Base-by-base conservation (phyloP, 2,329 filamentous ascomycete species). In the Exophiala spinifera region DNA sequence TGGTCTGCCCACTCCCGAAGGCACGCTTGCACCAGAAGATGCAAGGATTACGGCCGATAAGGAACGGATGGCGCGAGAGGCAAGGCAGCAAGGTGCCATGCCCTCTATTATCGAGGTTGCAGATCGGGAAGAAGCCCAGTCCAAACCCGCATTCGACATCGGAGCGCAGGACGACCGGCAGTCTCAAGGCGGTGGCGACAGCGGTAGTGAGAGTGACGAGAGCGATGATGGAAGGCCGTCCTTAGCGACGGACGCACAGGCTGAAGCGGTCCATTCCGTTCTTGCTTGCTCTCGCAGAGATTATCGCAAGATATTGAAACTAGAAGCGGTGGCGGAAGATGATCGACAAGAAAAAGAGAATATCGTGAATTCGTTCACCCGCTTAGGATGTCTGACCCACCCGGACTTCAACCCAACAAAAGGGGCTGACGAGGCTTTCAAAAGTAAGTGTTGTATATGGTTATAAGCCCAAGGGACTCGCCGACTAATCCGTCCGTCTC, bases 81-180 rank as follows among this genome's bases (percentile, higher is more conserved):
- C 14, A 6, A 45, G 20, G 42, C n/a, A 45, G 20, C 42, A 45
- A 45, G 42, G 42, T 14, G 20, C 5, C 42, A 45, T 45, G 42
- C n/a, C 42, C 42, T 15, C 42, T 5, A 45, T 45, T 23, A 15
- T 45, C 42, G 42, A 45, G 20, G 20, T 45, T 23, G 6, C 42
- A 15, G 42, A 45, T 15, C 4, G 42, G 3, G 42, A 45, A 45
- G 42, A 45, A 45, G 42, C n/a, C 20, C 42, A 45, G 20, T 19
- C 42, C 42, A 45, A 45, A 15, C 42, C 42, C 42, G 42, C 42
- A 45, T 45, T 45, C 42, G 42, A 45, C 42, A 15, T 45, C 6
- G 42, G 42, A 45, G 3, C 42, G 42, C 42, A 45, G 42, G 42
- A 45, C 42, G n/a, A 15, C 20, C 42, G 42, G 6, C 3, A 45